phyloP scores from a whole-genome alignment of 257 asterid genomes.

The Mentha longifolia region DNA sequence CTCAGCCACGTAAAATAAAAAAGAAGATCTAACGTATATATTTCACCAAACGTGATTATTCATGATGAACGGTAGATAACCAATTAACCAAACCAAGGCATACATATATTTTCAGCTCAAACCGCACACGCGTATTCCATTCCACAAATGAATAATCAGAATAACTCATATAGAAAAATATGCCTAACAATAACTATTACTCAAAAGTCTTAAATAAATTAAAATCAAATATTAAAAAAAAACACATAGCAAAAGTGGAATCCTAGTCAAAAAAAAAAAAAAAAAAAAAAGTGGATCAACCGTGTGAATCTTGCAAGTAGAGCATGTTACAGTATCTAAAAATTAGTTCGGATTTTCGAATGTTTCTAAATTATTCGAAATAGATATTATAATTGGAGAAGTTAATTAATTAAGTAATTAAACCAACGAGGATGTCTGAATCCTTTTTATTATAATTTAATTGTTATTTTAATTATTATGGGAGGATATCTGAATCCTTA shows the following conservation, averaged over 20 bases:
- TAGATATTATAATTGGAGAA: neutral
- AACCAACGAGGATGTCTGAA: conserved; percentile 39
- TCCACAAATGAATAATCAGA: neutral
- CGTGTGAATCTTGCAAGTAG: conserved; percentile 41
- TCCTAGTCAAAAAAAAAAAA: conserved; percentile 32
- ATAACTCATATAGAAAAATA: no score
- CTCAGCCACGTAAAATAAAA: no score
- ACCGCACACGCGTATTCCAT: neutral
- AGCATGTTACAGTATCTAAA: conserved; percentile 14
- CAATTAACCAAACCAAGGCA: no score
- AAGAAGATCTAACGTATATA: no score
- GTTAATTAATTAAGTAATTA: conserved; percentile 33
- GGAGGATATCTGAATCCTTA: conserved; percentile 45
- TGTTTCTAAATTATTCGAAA: conserved; percentile 25
- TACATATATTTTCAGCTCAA: no score
- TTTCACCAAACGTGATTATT: no score
- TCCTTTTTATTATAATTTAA: conserved; percentile 16
- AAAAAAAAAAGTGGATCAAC: conserved; percentile 28
- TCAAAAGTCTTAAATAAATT: conserved; percentile 15
- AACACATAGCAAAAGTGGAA: conserved; percentile 23
- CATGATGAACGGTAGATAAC: no score
- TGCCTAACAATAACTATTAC: neutral
- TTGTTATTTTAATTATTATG: neutral
- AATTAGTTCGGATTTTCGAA: conserved; percentile 22
- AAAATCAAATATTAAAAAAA: no score